Evolutionary conservation across 768 basidiomycete genomes (phyloP).

Genomic region (Tulasnella calospora): DNA sequence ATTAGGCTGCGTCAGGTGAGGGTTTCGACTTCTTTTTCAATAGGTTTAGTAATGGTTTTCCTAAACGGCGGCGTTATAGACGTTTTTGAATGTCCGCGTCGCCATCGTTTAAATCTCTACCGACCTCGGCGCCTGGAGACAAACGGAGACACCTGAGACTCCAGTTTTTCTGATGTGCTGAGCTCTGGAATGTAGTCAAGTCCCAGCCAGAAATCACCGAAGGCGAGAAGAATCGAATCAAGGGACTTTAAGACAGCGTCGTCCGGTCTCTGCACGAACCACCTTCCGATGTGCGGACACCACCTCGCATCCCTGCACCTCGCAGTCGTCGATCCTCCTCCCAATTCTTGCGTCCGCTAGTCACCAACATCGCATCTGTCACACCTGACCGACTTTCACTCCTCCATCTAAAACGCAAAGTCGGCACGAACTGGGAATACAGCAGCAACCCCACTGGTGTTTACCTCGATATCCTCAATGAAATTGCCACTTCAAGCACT

Average conservation of each 20-base stretch:
- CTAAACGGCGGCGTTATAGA: too few relatives aligned
- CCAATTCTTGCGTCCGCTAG: slow-evolving; percentile 90
- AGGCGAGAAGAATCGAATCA: slow-evolving; percentile 93
- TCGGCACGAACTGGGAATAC: slow-evolving; percentile 93
- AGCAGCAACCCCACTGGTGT: slow-evolving; percentile 93
- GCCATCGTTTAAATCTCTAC: too few relatives aligned
- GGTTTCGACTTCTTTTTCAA: too few relatives aligned
- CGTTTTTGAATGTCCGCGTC: too few relatives aligned
- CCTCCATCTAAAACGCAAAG: slow-evolving; percentile 93
- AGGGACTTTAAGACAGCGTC: slow-evolving; percentile 92
- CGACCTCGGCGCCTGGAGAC: too few relatives aligned
- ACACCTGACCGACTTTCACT: slow-evolving; percentile 89
- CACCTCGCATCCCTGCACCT: slow-evolving; percentile 42
- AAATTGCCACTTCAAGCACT: slow-evolving; percentile 97
- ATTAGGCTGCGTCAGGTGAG: too few relatives aligned
- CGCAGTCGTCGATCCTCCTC: slow-evolving; percentile 88
- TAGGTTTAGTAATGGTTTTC: too few relatives aligned
- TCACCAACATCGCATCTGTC: slow-evolving; percentile 54
- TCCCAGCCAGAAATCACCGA: slow-evolving; percentile 95
- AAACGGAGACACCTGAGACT: too few relatives aligned
- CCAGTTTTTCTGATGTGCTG: too few relatives aligned
- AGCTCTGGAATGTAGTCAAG: slow-evolving; percentile 92
- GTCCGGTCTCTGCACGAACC: slow-evolving; percentile 84
- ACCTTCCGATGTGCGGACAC: slow-evolving; percentile 54
- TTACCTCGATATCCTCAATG: slow-evolving; percentile 94